Conservation (phyloP, 345 rosid genomes). For the Sonneratia caseolaris region DNA sequence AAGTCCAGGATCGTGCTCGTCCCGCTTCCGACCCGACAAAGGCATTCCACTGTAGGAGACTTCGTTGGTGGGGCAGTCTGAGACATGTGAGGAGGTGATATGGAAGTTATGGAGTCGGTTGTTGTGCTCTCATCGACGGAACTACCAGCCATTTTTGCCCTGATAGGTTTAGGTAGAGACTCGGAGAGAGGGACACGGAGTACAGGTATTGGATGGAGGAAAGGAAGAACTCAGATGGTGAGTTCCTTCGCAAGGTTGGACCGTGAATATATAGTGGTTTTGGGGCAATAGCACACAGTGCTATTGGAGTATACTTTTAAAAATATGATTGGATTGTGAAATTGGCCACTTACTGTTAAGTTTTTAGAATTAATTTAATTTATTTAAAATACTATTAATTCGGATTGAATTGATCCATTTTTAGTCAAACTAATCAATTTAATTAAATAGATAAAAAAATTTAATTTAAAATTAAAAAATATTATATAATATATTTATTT, state of each 20-base stretch:
- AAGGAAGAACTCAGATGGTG: neutral
- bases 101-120: slow-evolving; percentile 15
- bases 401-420: no score
- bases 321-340: no score
- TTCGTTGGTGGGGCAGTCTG: slow-evolving; percentile 2
- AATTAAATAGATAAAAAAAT: no score
- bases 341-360: no score
- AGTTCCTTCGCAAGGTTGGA: neutral
- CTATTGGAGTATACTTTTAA: no score
- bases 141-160: slow-evolving; percentile 11
- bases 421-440: no score
- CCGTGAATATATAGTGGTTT: neutral
- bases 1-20: slow-evolving; percentile 9
- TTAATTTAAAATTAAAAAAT: no score
- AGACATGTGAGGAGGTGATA: slow-evolving; percentile 12
- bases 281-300: no score
- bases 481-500: no score
- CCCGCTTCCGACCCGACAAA: slow-evolving; percentile 22
- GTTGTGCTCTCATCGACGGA: slow-evolving; percentile 30
- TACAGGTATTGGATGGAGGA: neutral
- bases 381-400: no score
- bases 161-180: neutral
- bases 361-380: no score
- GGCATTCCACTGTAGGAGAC: slow-evolving; percentile 15
- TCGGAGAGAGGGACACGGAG: neutral